These are phyloP conservation scores for Westerdykella ornata DNA, from an alignment of 2,329 filamentous ascomycete genomes.

Conservation along the genomic window DNA sequence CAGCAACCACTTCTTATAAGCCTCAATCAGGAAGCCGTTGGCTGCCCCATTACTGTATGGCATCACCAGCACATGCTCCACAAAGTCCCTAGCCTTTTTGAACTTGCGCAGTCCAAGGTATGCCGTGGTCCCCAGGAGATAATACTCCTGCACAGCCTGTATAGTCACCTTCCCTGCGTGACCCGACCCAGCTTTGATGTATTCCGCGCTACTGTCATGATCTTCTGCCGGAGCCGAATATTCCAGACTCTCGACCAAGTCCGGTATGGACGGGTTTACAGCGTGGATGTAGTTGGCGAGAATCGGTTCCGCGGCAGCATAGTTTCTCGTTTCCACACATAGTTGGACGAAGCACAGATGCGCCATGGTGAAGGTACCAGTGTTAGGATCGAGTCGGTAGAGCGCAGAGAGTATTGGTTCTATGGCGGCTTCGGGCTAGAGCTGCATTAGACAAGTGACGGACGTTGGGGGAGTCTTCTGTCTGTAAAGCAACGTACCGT, in stretches of 20 bases:
- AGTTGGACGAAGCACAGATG: slow-evolving; percentile 55
- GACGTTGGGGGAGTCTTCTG: not conserved
- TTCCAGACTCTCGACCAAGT: slow-evolving; percentile 28
- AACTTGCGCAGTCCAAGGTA: slow-evolving; percentile 42
- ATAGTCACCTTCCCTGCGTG: slow-evolving; percentile 52
- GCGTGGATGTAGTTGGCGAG: slow-evolving; percentile 61
- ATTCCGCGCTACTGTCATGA: slow-evolving; percentile 45
- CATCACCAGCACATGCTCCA: slow-evolving; percentile 50
- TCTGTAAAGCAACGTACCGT: slow-evolving; percentile 22
- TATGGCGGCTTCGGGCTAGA: slow-evolving; percentile 33
- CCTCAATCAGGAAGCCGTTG: slow-evolving; percentile 76
- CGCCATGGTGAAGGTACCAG: slow-evolving; percentile 58
- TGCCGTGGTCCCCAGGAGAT: slow-evolving; percentile 45
- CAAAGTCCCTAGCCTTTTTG: slow-evolving; percentile 41
- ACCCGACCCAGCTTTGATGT: slow-evolving; percentile 54
- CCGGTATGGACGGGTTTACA: slow-evolving; percentile 47
- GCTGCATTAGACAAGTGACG: slow-evolving; percentile 6
- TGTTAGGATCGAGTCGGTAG: slow-evolving; percentile 59
- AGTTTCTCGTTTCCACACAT: slow-evolving; percentile 50
- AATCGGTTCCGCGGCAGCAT: slow-evolving; percentile 53
- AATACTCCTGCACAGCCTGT: slow-evolving; percentile 50
- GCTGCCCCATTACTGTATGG: slow-evolving; percentile 59
- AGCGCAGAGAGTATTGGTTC: slow-evolving; percentile 48
- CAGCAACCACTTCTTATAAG: slow-evolving; percentile 87
- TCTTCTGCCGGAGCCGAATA: slow-evolving; percentile 39